Evolutionary conservation across 306 rosid genomes (phyloP), one percentile per base, ranked within the genome.

Genomic region (Fagus sylvatica): DNA sequence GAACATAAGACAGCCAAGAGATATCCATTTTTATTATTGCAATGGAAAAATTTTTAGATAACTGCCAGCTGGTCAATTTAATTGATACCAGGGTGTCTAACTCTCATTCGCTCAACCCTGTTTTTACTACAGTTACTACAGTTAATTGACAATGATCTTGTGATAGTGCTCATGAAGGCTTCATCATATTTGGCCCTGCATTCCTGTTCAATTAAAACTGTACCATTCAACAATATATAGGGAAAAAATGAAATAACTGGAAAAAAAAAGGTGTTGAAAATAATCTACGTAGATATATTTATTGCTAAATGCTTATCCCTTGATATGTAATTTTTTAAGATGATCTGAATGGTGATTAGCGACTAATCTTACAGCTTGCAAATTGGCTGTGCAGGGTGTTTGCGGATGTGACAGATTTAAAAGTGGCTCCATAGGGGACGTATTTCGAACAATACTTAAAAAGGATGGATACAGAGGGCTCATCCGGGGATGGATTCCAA

Each of bases 401-500:
- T 96, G 99, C 28, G 99, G 98, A 42, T 93, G 99, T 46, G 98
- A 96, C 79, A 90, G 99, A 83, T 96, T 90, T 85, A 82, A 86
- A 85, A 96, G 81, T 28, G 90, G 94, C 60, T 96, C 99, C 7
- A 96, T 93, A 43, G 42, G 85, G 42, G 96, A 90, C 28, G 97
- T 96, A n/a, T 6, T 91, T 41, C 82, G 48, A 77, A 89, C 96
- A 53, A 93, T 93, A 80, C 48, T 93, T 73, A 83, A 80, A 78
- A 93, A 96, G 83, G 98, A 96, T 55, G 99, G 99, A 71, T 85
- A 84, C 72, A 86, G 75, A 85, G 99, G 99, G 71, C 91, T 96
- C 56, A 80, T 93, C 83, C 83, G 99, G 80, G 99, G 99, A 53
- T 96, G 99, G 99, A 82, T 83, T 80, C 99, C 99, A 30, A 89